Evolutionary conservation across 495 filamentous ascomycete genomes (phyloP).

Genomic region (Aspergillus mulundensis): DNA sequence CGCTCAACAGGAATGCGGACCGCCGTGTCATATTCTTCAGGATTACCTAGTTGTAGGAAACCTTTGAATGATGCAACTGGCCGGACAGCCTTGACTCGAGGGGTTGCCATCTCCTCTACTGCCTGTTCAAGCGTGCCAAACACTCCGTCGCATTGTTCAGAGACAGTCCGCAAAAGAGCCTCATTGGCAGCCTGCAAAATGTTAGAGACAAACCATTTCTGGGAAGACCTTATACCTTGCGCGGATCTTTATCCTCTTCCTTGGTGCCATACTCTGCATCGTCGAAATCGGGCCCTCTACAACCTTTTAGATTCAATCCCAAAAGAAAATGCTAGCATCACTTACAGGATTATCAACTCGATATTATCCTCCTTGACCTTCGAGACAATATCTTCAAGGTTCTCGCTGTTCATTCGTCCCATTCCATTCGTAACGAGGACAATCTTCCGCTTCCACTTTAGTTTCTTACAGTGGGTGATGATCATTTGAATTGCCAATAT

Average conservation of each 20-base stretch:
- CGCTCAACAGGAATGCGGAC: constrained; percentile 83
- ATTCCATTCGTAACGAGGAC: constrained; percentile 79
- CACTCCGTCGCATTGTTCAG: constrained; percentile 60
- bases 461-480: constrained; percentile 68
- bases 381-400: constrained; percentile 58
- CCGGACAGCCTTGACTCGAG: constrained; percentile 66
- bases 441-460: constrained; percentile 84
- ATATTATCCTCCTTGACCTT: constrained; percentile 74
- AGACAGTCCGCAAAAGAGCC: constrained; percentile 54
- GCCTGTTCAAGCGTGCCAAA: constrained; percentile 85
- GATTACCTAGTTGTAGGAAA: constrained; percentile 73
- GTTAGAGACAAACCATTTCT: constrained; percentile 12
- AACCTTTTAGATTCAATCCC: constrained; percentile 23
- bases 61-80: constrained; percentile 78
- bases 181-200: constrained; percentile 60
- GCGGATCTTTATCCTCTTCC: constrained; percentile 77
- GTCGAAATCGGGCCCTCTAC: constrained; percentile 92
- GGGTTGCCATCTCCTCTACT: constrained; percentile 68
- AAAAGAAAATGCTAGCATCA: constrained; percentile 6
- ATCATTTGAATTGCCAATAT: constrained; percentile 88
- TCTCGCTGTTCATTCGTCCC: constrained; percentile 61
- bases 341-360: constrained; percentile 75
- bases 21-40: constrained; percentile 67
- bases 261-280: constrained; percentile 87
- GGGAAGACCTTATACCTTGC: constrained; percentile 50